phyloP scores from a whole-genome alignment of 768 basidiomycete species.

The Gautieria morchelliformis region DNA sequence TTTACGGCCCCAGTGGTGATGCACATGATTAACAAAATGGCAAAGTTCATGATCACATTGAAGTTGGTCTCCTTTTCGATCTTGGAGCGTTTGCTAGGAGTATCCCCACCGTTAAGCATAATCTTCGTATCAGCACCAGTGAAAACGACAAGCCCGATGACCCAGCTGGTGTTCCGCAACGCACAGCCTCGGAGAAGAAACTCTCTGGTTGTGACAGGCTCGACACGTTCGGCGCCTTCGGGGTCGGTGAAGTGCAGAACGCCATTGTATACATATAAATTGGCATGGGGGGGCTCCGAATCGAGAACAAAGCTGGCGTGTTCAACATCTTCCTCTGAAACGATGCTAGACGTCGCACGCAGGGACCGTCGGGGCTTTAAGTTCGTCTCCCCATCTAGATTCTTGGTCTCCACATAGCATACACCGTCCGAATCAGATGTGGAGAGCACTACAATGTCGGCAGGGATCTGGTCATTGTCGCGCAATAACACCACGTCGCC shows the following conservation, averaged over 20 bases:
- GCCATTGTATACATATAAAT: slow-evolving; percentile 84
- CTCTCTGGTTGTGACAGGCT: slow-evolving; percentile 83
- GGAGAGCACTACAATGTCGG: slow-evolving; percentile 87
- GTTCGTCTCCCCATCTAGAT: slow-evolving; percentile 96
- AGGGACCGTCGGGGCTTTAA: slow-evolving; percentile 78
- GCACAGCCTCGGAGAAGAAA: slow-evolving; percentile 86
- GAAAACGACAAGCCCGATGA: slow-evolving; percentile 89
- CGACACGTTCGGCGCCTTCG: slow-evolving; percentile 45
- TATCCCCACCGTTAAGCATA: slow-evolving; percentile 85
- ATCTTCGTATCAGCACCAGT: slow-evolving; percentile 92
- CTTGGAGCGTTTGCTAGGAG: slow-evolving; percentile 93
- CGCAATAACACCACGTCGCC: slow-evolving; percentile 88
- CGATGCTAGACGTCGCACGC: slow-evolving; percentile 63
- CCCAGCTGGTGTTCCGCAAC: slow-evolving; percentile 84
- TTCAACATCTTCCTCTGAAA: slow-evolving; percentile 84
- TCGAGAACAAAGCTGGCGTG: slow-evolving; percentile 82
- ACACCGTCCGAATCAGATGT: slow-evolving; percentile 87
- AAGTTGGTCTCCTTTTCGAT: slow-evolving; percentile 98
- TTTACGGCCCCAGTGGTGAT: slow-evolving; percentile 62
- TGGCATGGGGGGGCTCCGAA: slow-evolving; percentile 88
- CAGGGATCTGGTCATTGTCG: slow-evolving; percentile 94
- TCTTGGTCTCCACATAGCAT: slow-evolving; percentile 97
- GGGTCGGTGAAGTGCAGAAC: slow-evolving; percentile 67
- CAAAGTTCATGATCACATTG: slow-evolving; percentile 93
- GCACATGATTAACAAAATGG: slow-evolving; percentile 70